phyloP scores from a whole-genome alignment of 2,329 filamentous ascomycete species.

The Calonectria montana region DNA sequence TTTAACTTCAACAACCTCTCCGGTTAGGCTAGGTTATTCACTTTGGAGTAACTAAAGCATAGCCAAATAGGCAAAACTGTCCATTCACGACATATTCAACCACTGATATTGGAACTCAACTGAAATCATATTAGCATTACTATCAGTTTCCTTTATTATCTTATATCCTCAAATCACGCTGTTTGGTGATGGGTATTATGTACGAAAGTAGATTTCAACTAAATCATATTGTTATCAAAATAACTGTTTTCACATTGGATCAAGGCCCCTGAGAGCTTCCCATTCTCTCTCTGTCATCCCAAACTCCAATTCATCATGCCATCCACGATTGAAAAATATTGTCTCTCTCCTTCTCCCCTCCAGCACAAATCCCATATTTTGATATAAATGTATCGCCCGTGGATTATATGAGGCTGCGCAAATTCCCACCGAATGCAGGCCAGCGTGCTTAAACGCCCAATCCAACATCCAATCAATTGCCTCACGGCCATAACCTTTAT shows the following conservation, averaged over 20 bases:
- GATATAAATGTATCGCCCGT: conserved; percentile 55
- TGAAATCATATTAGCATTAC: no score
- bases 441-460: conserved; percentile 56
- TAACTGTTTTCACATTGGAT: neutral
- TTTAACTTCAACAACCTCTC: neutral
- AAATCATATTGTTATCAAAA: neutral
- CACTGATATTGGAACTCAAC: neutral
- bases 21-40: neutral
- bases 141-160: no score
- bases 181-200: no score
- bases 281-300: conserved; percentile 55
- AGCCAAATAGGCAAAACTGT: no score
- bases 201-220: neutral
- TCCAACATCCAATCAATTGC: conserved; percentile 58
- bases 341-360: conserved; percentile 56
- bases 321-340: conserved; percentile 57
- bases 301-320: conserved; percentile 49
- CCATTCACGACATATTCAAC: no score
- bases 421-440: conserved; percentile 57
- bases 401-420: conserved; percentile 55
- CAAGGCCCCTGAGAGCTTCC: conserved; percentile 37
- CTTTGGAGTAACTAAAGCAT: neutral
- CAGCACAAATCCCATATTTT: conserved; percentile 55
- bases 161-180: no score
- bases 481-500: conserved; percentile 58